Conservation (phyloP, 2,329 filamentous ascomycete species). For the Dothidotthia symphoricarpi region DNA sequence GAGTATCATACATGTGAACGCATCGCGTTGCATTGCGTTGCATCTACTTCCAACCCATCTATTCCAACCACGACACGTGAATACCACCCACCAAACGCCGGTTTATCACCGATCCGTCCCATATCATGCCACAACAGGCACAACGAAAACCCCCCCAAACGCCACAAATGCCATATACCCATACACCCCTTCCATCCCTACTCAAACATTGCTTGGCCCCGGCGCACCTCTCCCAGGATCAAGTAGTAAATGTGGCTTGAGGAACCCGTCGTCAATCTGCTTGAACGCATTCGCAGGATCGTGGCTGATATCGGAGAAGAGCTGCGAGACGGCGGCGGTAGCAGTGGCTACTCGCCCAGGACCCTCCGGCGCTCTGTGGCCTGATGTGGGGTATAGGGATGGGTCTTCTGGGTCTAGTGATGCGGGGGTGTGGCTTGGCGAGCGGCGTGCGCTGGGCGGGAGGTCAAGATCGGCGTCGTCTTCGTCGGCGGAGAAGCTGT, state of each 20-base stretch:
- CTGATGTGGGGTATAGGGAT: constrained; percentile 44
- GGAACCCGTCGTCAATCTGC: constrained; percentile 92
- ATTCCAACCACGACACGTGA: too few species aligned
- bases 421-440: constrained; percentile 41
- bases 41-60: too few species aligned
- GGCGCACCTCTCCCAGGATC: constrained; percentile 55
- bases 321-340: constrained; percentile 71
- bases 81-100: too few species aligned
- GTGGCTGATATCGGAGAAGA: constrained; percentile 74
- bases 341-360: constrained; percentile 59
- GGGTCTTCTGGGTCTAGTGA: constrained; percentile 23
- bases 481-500: constrained; percentile 53
- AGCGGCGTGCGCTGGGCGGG: constrained; percentile 55
- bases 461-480: constrained; percentile 58
- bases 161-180: constrained; percentile 17
- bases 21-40: too few species aligned
- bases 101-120: too few species aligned
- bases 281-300: constrained; percentile 88
- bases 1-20: too few species aligned
- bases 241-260: constrained; percentile 85
- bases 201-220: constrained; percentile 37
- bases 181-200: constrained; percentile 1
- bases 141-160: too few species aligned
- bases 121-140: too few species aligned
- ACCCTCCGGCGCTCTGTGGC: constrained; percentile 23